Conservation (phyloP, 2,329 filamentous ascomycete species). For the Basipetospora chlamydospora region DNA sequence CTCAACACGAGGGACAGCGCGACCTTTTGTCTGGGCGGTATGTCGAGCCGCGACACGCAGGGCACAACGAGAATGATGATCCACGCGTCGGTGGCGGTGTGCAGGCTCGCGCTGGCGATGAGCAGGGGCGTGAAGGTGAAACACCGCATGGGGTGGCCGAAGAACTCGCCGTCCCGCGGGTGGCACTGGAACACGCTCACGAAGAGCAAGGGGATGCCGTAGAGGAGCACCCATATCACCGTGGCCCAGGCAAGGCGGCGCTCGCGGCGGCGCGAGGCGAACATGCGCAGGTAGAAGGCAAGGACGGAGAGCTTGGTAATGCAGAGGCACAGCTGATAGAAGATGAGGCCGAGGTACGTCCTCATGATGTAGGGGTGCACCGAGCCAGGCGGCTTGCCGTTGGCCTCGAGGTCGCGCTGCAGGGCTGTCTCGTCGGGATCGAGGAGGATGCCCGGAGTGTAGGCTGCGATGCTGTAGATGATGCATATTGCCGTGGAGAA, state of each 20-base stretch:
- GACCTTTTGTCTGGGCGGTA: constrained; percentile 27
- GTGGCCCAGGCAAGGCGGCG: constrained; percentile 19
- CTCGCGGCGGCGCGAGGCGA: constrained; percentile 17
- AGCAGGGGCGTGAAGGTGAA: constrained; percentile 25
- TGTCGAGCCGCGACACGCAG: constrained; percentile 21
- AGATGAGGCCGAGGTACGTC: constrained; percentile 19
- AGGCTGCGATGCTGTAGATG: constrained; percentile 17
- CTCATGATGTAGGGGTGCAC: constrained; percentile 15
- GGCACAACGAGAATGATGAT: constrained; percentile 29
- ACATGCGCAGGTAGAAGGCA: constrained; percentile 23
- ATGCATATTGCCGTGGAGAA: constrained; percentile 18
- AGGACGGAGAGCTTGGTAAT: constrained; percentile 25
- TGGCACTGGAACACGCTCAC: constrained; percentile 28
- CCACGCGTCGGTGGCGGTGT: constrained; percentile 29
- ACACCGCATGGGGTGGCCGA: constrained; percentile 20
- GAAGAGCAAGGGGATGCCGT: constrained; percentile 20
- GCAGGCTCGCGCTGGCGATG: constrained; percentile 27
- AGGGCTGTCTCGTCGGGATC: constrained; percentile 6
- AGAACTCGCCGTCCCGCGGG: constrained; percentile 21
- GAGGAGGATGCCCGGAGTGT: constrained; percentile 10
- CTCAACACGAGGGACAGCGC: constrained; percentile 28
- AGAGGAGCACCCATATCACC: constrained; percentile 18
- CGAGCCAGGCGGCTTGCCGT: background rate
- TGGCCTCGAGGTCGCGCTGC: constrained; percentile 3
- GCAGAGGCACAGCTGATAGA: constrained; percentile 22